Evolutionary conservation across 495 filamentous ascomycete genomes (phyloP).

Genomic region (Trichoderma gamsii): DNA sequence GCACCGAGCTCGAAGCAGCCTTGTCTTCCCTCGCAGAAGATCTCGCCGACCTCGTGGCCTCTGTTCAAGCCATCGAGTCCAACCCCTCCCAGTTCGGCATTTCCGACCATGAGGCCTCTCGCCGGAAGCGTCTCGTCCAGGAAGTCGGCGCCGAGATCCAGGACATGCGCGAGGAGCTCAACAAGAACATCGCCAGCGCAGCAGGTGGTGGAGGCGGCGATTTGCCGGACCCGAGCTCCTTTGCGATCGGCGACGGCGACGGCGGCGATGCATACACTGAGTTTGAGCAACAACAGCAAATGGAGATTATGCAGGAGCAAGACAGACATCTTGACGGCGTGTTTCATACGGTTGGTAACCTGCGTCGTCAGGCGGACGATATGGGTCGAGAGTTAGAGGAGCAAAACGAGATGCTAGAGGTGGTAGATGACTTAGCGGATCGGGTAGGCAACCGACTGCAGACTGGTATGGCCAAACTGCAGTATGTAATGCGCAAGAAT

Average conservation of each 20-base stretch:
- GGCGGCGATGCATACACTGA: slow-evolving; percentile 60
- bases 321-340: slow-evolving; percentile 90
- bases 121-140: slow-evolving; percentile 74
- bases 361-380: slow-evolving; percentile 81
- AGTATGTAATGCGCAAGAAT: slow-evolving; percentile 79
- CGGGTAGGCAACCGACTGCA: slow-evolving; percentile 79
- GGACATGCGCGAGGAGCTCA: slow-evolving; percentile 78
- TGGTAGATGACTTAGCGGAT: slow-evolving; percentile 75
- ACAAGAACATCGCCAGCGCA: slow-evolving; percentile 34
- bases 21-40: slow-evolving; percentile 76
- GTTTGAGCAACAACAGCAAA: slow-evolving; percentile 87
- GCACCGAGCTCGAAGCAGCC: slow-evolving; percentile 70
- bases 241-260: slow-evolving; percentile 45
- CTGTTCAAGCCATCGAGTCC: slow-evolving; percentile 79
- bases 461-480: slow-evolving; percentile 78
- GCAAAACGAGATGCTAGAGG: slow-evolving; percentile 73
- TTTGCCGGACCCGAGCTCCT: slow-evolving; percentile 67
- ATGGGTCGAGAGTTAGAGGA: slow-evolving; percentile 96
- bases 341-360: slow-evolving; percentile 82
- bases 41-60: slow-evolving; percentile 80
- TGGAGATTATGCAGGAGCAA: slow-evolving; percentile 90
- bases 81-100: slow-evolving; percentile 88
- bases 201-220: slow-evolving; percentile 23
- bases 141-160: slow-evolving; percentile 86
- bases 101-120: slow-evolving; percentile 72